Evolutionary conservation across 352 stramenopile genomes (phyloP), one percentile per base, ranked within the genome.

Genomic region (Phytopythium vexans): DNA sequence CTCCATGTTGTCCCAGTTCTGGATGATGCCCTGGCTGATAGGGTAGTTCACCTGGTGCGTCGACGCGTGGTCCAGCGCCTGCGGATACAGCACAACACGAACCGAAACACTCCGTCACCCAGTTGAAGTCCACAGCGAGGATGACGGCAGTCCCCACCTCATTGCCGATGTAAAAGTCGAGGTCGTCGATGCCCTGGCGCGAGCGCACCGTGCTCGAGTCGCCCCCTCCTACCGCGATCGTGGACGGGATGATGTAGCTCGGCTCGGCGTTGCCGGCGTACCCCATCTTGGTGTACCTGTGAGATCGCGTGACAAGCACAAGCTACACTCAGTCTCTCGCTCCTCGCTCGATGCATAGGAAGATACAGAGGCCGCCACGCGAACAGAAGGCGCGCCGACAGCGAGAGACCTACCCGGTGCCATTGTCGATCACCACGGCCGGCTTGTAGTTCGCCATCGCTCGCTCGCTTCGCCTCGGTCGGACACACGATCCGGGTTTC

Each of bases 1-100:
- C 67, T 98, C 92, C 92, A 98, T 98, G 70, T 97, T 90, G 70
- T 98, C 88, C 92, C 92, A 98, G 70, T 98, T 96, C 68, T 97
- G 82, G 45, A 96, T 77, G 50, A 96, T 90, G n/a, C 86, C 86
- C 57, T 95, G 85, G 14, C 75, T 85, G 58, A 93, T 92, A n/a
- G 75, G 76, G 56, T 94, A 89, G 64, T 97, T 97, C 21, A 97
- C 79, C 56, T 97, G 86, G 72, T 98, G 92, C 33, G 88, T 97
- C 32, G 84, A 92, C 42, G 80, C 70, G 70, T 97, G 85, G 35
- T 78, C 70, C 45, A 97, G 77, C 35, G 92, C 92, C 52, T 72
- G 12, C 8, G 27, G 8, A 53, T 34, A 33, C 34, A 41, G 35
- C 21, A 43, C 36, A 21, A 6, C 4, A 52, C 14, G 35, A 11